Conservation (phyloP, 805 yeast genomes). For the Candida sonorensis region DNA sequence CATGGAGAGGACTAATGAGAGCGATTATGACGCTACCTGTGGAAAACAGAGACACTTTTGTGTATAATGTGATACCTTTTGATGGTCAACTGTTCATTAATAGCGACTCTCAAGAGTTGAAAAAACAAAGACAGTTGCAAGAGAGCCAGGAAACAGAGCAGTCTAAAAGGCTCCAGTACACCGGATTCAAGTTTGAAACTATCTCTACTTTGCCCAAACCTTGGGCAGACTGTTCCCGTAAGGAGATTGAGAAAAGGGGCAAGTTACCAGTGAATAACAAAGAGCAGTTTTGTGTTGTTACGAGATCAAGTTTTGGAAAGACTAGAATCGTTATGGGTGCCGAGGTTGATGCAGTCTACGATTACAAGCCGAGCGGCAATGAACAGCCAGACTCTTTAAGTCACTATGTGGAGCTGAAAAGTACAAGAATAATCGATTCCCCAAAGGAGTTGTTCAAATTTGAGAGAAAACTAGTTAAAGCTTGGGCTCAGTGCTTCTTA, state of each 20-base stretch:
- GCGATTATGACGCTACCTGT: slow-evolving; percentile 64
- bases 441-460: slow-evolving; percentile 56
- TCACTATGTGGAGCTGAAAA: slow-evolving; percentile 84
- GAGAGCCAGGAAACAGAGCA: slow-evolving; percentile 27
- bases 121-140: slow-evolving; percentile 24
- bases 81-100: slow-evolving; percentile 73
- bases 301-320: slow-evolving; percentile 76
- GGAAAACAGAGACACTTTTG: slow-evolving; percentile 46
- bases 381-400: slow-evolving; percentile 40
- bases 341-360: slow-evolving; percentile 89
- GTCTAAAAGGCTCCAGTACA: slow-evolving; percentile 38
- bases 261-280: slow-evolving; percentile 57
- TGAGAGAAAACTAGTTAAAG: slow-evolving; percentile 66
- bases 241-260: slow-evolving; percentile 58
- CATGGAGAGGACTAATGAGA: slow-evolving; percentile 83
- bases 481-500: slow-evolving; percentile 94
- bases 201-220: slow-evolving; percentile 71
- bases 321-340: slow-evolving; percentile 69
- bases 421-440: slow-evolving; percentile 49
- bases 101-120: slow-evolving; percentile 27
- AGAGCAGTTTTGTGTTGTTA: slow-evolving; percentile 77
- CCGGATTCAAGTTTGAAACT: slow-evolving; percentile 84
- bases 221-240: slow-evolving; percentile 61
- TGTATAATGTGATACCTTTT: slow-evolving; percentile 56
- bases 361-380: slow-evolving; percentile 47